Evolutionary conservation across 495 filamentous ascomycete genomes (phyloP), one percentile per base, ranked within the genome.

Genomic region (Talaromyces liani): DNA sequence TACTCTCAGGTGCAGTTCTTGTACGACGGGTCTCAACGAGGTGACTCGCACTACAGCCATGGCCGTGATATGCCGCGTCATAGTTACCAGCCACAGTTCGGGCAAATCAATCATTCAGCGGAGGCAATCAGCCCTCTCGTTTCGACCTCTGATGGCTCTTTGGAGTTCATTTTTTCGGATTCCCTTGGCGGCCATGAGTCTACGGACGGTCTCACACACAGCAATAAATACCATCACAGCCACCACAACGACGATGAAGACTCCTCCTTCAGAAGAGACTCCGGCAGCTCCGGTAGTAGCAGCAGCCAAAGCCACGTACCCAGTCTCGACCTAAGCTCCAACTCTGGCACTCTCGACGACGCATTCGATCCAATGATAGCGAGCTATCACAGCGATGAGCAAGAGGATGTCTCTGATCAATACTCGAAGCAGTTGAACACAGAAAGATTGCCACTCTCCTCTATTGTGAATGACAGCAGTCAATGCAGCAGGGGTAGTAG

Each of bases 21-120:
- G 69, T 79, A 78, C 64, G 77, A 80, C 59, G 64, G 18, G 10
- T 58, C 69, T 9, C 74, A 75, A 41, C 72, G 76, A 22, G 66
- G 68, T 12, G 66, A 71, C n/a, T 55, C 75, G 25, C 68, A 72
- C 29, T 80, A 79, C 55, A 70, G 71, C 16, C 64, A 58, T 22
- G 24, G 31, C 18, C 56, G 56, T 1, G 29, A 58, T 16, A 33
- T 58, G 31, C 24, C 56, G n/a, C 56, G 31, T 7, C 56, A 58
- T 36, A 31, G 31, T 25, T 36, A 58, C 36, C 56, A 58, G n/a
- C 18, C 49, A 24, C 56, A 58, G 9, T 58, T 36, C 9, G 56
- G 56, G 20, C 56, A 58, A 9, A 36, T 22, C 2, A 36, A 22
- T 36, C 56, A 58, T 36, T 58, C 56, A 0, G 29, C 31, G 8